Base-by-base conservation (phyloP, 164 flowering plant genomes). In the Macadamia integrifolia region DNA sequence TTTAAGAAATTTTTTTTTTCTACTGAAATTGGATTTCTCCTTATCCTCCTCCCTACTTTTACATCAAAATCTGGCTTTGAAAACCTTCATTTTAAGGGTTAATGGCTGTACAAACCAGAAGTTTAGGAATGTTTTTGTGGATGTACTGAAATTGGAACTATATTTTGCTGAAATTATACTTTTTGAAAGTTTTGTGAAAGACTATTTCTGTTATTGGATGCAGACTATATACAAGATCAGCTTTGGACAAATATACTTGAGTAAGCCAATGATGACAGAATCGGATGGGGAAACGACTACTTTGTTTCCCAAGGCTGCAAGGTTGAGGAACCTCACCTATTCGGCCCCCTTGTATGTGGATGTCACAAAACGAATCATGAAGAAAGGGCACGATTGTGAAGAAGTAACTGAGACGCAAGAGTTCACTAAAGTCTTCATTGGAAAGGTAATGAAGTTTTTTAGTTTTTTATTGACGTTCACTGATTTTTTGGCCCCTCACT, bases 201-300 rank as follows among this genome's bases (percentile, higher is more conserved):
- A 4, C 11, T 49, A 18, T 10, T 58, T 9, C 9, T 72, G 9
- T 9, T 57, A 6, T 72, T 62, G 40, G n/a, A 49, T 83, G 90
- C 89, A 94, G 99, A 92, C 98, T 9, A 82, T 89, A 17, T 92
- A 95, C 72, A 92, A 87, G 80, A 95, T 95, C 42, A 87, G 84
- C 70, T 95, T 95, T 74, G 98, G 98, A 61, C 99, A 94, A 79
- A 94, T 92, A 63, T 95, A 91, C 60, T 66, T 95, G 75, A 92
- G 99, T 77, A 95, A 92, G 75, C 99, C 99, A 0, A 95, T 91
- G 98, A 91, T 95, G 97, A 95, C 99, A 0, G 99, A 95, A 68
- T 92, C 98, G 0, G 98, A 95, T 77, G 99, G 99, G 75, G 99
- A 95, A 77, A 91, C 98, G 29, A 89, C 93, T 1, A 91, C 99